These are phyloP conservation scores for Cyclotella sp. DNA, from an alignment of 108 stramenopile genomes.

Conservation along the genomic window DNA sequence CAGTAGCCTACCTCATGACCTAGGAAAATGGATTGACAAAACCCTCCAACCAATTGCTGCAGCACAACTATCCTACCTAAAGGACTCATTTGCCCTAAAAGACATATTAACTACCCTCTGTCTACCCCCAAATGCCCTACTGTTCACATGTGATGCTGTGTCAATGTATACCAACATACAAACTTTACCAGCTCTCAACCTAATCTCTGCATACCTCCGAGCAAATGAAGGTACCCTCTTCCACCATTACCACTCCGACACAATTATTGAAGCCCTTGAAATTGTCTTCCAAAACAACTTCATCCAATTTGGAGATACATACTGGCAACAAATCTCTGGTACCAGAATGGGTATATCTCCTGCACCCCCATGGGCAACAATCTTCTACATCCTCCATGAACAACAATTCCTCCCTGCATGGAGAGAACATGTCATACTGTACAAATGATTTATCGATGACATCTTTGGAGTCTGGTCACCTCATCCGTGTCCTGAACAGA, in stretches of 20 bases:
- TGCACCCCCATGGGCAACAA: slow-evolving; percentile 29
- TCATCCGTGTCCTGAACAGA: slow-evolving; percentile 1
- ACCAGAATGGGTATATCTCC: slow-evolving; percentile 36
- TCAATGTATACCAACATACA: too few relatives aligned
- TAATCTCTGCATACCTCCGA: slow-evolving; percentile 5
- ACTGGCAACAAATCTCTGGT: slow-evolving; percentile 25
- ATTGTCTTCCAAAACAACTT: slow-evolving; percentile 25
- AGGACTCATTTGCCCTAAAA: slow-evolving; percentile 5
- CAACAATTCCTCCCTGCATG: background rate
- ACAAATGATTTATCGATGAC: slow-evolving; percentile 43
- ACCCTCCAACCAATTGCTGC: too few relatives aligned
- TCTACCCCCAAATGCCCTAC: slow-evolving; percentile 20
- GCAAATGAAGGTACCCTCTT: background rate
- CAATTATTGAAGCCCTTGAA: slow-evolving; percentile 26
- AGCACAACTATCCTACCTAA: too few relatives aligned
- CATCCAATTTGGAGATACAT: slow-evolving; percentile 33
- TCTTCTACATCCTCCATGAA: slow-evolving; percentile 35
- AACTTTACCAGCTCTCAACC: slow-evolving; percentile 1
- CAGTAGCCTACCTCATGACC: too few relatives aligned
- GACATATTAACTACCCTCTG: background rate
- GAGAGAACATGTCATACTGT: background rate
- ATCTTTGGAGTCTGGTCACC: slow-evolving; percentile 35
- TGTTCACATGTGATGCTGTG: slow-evolving; percentile 31
- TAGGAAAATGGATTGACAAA: too few relatives aligned
- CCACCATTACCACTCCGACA: slow-evolving; percentile 2